Conservation (phyloP, 495 filamentous ascomycete genomes). For the Talaromyces borbonicus region DNA sequence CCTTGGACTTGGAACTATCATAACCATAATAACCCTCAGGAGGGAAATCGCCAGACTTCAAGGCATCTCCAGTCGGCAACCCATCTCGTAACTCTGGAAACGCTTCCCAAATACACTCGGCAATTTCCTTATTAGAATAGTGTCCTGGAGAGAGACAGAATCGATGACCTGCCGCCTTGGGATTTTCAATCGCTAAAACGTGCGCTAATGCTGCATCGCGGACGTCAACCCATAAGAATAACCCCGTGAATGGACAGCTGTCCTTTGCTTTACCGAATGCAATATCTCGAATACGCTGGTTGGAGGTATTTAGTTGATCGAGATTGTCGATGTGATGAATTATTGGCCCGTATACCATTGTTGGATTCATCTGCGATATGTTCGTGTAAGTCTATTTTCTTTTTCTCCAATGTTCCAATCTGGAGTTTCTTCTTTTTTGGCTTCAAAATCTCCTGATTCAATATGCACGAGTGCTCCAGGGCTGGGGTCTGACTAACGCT, state of each 20-base stretch:
- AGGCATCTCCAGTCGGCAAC: constrained; percentile 32
- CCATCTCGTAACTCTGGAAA: constrained; percentile 46
- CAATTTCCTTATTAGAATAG: constrained; percentile 47
- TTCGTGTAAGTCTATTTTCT: constrained; percentile 1
- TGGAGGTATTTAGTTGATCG: constrained; percentile 47
- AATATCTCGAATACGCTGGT: constrained; percentile 36
- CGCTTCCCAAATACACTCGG: constrained; percentile 43
- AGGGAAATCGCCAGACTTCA: constrained; percentile 29
- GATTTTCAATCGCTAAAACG: constrained; percentile 48
- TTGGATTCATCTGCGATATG: constrained; percentile 43
- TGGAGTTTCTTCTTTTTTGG: no score
- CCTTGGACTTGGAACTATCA: constrained; percentile 33
- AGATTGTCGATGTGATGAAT: constrained; percentile 39
- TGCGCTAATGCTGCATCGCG: constrained; percentile 51
- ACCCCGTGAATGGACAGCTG: constrained; percentile 37
- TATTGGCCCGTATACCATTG: constrained; percentile 52
- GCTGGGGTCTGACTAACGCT: constrained; percentile 5
- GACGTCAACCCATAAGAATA: constrained; percentile 46
- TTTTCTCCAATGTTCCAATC: no score
- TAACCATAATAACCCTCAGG: constrained; percentile 27
- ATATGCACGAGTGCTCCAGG: no score
- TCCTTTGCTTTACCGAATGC: constrained; percentile 47
- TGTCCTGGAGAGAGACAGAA: constrained; percentile 49
- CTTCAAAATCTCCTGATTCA: no score
- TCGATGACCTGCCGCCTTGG: constrained; percentile 47